Conservation (phyloP, 2,329 filamentous ascomycete genomes). For the Blumeriella jaapii region DNA sequence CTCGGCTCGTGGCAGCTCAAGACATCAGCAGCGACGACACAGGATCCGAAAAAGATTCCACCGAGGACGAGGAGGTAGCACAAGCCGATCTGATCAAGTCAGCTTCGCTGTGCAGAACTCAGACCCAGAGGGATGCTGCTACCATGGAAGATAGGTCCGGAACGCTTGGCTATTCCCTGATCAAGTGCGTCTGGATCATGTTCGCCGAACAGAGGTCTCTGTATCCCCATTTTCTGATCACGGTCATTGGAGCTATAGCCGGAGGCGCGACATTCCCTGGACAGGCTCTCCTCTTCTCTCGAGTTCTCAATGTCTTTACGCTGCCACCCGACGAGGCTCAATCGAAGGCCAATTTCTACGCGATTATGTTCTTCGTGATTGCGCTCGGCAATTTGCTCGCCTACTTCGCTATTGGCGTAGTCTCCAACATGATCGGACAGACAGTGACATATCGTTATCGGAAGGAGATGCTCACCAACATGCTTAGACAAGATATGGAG, state of each 20-base stretch:
- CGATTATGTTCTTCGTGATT: slow-evolving; percentile 12
- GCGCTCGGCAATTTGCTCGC: slow-evolving; percentile 3
- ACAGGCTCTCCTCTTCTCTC: slow-evolving; percentile 24
- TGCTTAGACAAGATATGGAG: slow-evolving; percentile 80
- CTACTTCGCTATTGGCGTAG: slow-evolving; percentile 36
- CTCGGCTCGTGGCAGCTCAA: slow-evolving; percentile 6
- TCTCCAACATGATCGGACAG: slow-evolving; percentile 16
- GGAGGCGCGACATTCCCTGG: slow-evolving; percentile 30
- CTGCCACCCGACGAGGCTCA: slow-evolving; percentile 15
- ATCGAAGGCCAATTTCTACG: slow-evolving; percentile 7
- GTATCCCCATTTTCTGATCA: slow-evolving; percentile 6
- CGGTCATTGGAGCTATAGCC: slow-evolving; percentile 17
- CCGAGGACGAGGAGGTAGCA: not conserved
- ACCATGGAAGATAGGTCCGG: slow-evolving; percentile 1
- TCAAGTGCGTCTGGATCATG: slow-evolving; percentile 12
- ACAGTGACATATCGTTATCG: slow-evolving; percentile 44
- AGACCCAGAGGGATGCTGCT: slow-evolving; percentile 1
- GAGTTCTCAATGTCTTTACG: slow-evolving; percentile 21
- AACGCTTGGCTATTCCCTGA: slow-evolving; percentile 6
- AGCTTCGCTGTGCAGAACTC: slow-evolving; percentile 1
- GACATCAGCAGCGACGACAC: slow-evolving; percentile 1
- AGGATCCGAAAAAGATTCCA: slow-evolving; percentile 2
- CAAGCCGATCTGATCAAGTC: not conserved
- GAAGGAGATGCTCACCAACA: slow-evolving; percentile 56
- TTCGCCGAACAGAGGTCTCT: slow-evolving; percentile 6